These are phyloP conservation scores for Pleurotus salmoneostramineus DNA, from an alignment of 768 basidiomycete species.

Conservation along the genomic window DNA sequence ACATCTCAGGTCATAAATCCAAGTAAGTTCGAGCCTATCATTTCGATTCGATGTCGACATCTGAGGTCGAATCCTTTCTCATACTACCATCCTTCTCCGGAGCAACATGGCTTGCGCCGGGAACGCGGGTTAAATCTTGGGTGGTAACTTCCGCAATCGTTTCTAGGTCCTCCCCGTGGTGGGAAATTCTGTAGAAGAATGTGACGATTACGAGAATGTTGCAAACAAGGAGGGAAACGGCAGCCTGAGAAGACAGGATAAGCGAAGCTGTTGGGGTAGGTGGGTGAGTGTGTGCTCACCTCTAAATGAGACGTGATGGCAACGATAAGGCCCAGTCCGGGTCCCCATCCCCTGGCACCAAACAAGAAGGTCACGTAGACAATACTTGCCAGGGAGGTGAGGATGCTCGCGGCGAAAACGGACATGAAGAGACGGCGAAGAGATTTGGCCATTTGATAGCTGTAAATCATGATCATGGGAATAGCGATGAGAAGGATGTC, in stretches of 20 bases:
- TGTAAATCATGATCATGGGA: constrained; percentile 10
- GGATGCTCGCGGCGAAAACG: constrained; percentile 8
- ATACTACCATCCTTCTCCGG: not conserved
- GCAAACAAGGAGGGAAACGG: constrained; percentile 7
- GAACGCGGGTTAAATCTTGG: not conserved
- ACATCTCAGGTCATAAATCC: not conserved
- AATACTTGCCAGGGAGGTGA: constrained; percentile 8
- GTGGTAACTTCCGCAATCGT: constrained; percentile 6
- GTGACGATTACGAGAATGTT: constrained; percentile 8
- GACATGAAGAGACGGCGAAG: constrained; percentile 9
- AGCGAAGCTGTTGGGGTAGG: not conserved
- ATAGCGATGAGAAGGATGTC: constrained; percentile 7
- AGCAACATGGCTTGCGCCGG: not conserved
- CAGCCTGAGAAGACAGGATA: not conserved
- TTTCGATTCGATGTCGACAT: not conserved
- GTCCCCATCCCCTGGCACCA: constrained; percentile 3
- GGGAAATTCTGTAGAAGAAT: constrained; percentile 1
- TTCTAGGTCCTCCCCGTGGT: constrained; percentile 5
- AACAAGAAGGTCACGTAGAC: not conserved
- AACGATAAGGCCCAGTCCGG: not conserved
- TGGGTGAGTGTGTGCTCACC: not conserved
- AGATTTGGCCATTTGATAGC: constrained; percentile 1
- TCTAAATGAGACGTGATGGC: constrained; percentile 1
- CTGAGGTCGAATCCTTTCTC: not conserved
- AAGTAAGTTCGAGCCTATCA: not conserved